Base-by-base conservation (phyloP, 2,329 filamentous ascomycete species). In the Sclerotinia subarctica region DNA sequence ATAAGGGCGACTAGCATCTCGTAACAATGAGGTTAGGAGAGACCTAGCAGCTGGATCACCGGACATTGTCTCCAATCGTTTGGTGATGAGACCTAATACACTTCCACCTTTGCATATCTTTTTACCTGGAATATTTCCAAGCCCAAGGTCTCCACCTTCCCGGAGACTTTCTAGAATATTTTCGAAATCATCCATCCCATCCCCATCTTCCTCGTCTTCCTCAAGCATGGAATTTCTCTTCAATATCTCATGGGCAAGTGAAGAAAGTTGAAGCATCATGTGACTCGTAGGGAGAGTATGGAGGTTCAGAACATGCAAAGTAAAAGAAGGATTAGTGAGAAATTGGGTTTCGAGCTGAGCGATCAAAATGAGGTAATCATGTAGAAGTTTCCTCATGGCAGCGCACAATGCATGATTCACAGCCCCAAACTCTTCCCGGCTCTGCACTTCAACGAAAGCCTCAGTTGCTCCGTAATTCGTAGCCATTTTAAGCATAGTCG, bases 61-160 rank as follows among this genome's bases (percentile, higher is more conserved):
- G 1, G 94, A 95, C 87, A 97, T 94, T 19, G 90, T 89, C 73
- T 95, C 91, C 11, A 98, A 81, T 63, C 94, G 86, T 76, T 90
- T 90, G 2, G 93, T 96, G 67, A 99, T 86, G 42, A 98, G 81
- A 0, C 93, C 91, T 1, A 99, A 84, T n/a, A 97, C 93, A 70
- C 93, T 91, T 2, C 95, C 95, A n/a, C 95, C 95, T 81, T 97
- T 98, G 82, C 92, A 98, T 44, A 96, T 90, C 78, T 94, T 97
- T 79, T 96, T 96, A 56, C 88, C 90, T 0, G 91, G 88, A 81
- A 95, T 90, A 69, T 90, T 90, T 4, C 90, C 91, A 0, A 90
- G 88, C 19, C 90, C 85, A 38, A 96, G 82, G 72, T 96, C 93
- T 21, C 92, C 93, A 15, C 93, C 94, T 75, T 97, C 93, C 72